Evolutionary conservation across 2,329 filamentous ascomycete species (phyloP).

Genomic region (Hypoxylon sp.): DNA sequence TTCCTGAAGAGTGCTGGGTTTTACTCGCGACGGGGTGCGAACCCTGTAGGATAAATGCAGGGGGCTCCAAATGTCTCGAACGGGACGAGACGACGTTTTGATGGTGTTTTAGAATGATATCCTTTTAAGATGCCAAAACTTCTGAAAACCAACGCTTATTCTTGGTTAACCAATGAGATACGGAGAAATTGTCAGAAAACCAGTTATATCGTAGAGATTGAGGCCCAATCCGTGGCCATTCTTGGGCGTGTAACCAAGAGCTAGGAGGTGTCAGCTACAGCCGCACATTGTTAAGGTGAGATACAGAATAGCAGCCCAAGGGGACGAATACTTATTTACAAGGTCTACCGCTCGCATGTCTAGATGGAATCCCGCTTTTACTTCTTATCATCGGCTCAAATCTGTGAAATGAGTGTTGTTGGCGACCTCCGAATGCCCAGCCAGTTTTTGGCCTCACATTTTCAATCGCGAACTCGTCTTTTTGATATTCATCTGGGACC

Average conservation of each 20-base stretch:
- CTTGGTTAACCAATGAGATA: slow-evolving; percentile 9
- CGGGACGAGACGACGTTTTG: slow-evolving; percentile 33
- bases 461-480: background rate
- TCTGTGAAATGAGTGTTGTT: too few relatives aligned
- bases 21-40: too few relatives aligned
- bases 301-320: background rate
- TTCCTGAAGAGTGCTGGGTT: too few relatives aligned
- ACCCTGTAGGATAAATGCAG: slow-evolving; percentile 19
- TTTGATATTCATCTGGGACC: too few relatives aligned
- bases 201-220: background rate
- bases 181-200: background rate
- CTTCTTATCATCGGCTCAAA: too few relatives aligned
- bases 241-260: background rate
- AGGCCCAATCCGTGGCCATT: slow-evolving; percentile 2
- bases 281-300: slow-evolving; percentile 28
- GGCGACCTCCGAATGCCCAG: too few relatives aligned
- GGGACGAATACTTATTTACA: background rate
- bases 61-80: slow-evolving; percentile 23
- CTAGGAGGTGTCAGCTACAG: slow-evolving; percentile 12
- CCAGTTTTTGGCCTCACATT: slow-evolving; percentile 5
- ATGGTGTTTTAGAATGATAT: slow-evolving; percentile 28
- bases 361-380: background rate
- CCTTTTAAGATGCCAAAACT: slow-evolving; percentile 1
- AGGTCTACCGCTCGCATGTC: background rate
- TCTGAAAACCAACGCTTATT: slow-evolving; percentile 4